Conservation (phyloP, 805 yeast species). For the fission yeast (Schizosaccharomyces pombe) region DNA sequence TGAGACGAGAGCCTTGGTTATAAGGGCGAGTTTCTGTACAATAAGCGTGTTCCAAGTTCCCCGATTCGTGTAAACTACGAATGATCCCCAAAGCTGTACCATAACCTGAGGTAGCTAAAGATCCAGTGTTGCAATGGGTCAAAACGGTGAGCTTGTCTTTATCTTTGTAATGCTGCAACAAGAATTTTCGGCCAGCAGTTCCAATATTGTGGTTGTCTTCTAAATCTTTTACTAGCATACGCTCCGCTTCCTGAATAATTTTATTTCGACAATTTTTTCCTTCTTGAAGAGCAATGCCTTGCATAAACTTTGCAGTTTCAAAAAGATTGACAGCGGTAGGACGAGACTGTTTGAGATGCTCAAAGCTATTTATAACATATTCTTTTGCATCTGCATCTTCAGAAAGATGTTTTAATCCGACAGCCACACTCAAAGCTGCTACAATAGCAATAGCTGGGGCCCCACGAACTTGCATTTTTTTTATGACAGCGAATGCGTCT, state of each 20-base stretch:
- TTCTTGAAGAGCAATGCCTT: conserved; percentile 13
- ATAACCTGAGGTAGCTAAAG: conserved; percentile 89
- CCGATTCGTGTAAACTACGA: conserved; percentile 34
- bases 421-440: conserved; percentile 60
- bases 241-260: conserved; percentile 18
- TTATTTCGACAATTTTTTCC: conserved; percentile 12
- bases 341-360: conserved; percentile 48
- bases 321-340: conserved; percentile 90
- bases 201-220: conserved; percentile 62
- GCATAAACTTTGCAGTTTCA: conserved; percentile 41
- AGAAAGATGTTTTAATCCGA: conserved; percentile 25
- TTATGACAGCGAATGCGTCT: conserved; percentile 66
- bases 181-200: conserved; percentile 52
- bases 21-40: conserved; percentile 92
- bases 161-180: conserved; percentile 12
- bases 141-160: conserved; percentile 37
- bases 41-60: conserved; percentile 36
- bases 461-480: conserved; percentile 83
- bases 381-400: conserved; percentile 5
- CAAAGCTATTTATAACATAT: conserved; percentile 27
- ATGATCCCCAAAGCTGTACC: conserved; percentile 92
- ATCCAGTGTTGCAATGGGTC: conserved; percentile 91
- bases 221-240: conserved; percentile 51
- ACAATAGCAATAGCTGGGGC: conserved; percentile 97
- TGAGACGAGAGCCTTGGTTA: conserved; percentile 83